A percentile compares a stretch with the other conserved stretches of the same genome.
phyloP scores from a whole-genome alignment of 2,329 filamentous ascomycete genomes.

The Exophiala phaeomuriformis region DNA sequence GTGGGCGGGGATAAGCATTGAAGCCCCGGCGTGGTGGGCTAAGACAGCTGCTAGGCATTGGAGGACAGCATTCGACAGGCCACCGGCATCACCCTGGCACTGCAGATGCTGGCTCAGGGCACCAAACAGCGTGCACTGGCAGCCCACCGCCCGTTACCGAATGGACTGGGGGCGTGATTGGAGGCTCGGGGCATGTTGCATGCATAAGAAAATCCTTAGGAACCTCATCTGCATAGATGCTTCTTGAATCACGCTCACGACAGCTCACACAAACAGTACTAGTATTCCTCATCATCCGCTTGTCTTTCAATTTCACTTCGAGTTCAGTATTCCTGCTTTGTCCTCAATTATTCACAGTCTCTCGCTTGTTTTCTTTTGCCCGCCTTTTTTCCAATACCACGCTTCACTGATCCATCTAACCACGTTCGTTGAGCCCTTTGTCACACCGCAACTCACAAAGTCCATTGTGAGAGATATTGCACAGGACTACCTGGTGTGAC shows the following conservation, averaged over 20 bases:
- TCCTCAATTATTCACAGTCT: background rate
- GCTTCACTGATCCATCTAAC: background rate
- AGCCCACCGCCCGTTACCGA: background rate
- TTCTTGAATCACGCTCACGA: background rate
- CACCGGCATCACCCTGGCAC: background rate
- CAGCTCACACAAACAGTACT: background rate
- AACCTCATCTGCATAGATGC: background rate
- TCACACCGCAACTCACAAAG: background rate
- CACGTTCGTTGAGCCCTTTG: conserved; percentile 9
- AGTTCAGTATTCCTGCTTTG: background rate
- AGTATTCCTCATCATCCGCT: background rate
- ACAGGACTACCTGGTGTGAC: background rate
- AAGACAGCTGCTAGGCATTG: background rate
- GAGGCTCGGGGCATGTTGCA: background rate
- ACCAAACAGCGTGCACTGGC: background rate
- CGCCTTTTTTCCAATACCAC: background rate
- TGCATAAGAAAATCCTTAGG: background rate
- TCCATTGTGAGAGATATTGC: background rate
- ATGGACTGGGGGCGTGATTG: background rate
- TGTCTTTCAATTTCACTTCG: background rate
- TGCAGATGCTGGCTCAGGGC: background rate
- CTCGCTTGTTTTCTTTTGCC: background rate
- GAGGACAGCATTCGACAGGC: background rate
- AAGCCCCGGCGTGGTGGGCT: background rate
- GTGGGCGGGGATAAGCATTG: background rate